Conservation (phyloP, 441 rosid genomes). For the Euphorbia corollata region DNA sequence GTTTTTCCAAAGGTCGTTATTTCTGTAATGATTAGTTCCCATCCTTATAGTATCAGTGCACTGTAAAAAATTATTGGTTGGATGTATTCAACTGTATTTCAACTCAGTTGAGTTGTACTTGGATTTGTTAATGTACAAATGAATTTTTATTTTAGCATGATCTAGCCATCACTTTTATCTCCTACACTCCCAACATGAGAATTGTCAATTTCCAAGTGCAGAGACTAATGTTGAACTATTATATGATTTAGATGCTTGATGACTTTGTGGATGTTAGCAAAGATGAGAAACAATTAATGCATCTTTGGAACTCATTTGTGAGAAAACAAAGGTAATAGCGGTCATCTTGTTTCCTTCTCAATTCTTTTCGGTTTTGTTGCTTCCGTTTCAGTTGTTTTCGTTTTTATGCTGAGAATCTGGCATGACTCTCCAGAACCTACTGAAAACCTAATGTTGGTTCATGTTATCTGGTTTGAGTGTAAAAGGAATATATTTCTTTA, state of each 20-base stretch:
- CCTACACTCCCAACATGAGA: not conserved
- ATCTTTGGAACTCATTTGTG: slow-evolving; percentile 94
- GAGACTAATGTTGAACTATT: slow-evolving; percentile 14
- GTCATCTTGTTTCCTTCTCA: not conserved
- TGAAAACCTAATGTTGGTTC: slow-evolving; percentile 10
- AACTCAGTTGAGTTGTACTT: not conserved
- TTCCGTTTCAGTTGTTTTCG: not conserved
- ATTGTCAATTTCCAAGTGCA: slow-evolving; percentile 13
- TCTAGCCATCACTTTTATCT: not conserved
- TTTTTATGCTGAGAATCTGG: slow-evolving; percentile 15
- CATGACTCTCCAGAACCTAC: slow-evolving; percentile 9
- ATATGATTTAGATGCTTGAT: slow-evolving; percentile 72
- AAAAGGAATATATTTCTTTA: not conserved
- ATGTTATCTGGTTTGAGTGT: not conserved
- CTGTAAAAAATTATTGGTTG: slow-evolving; percentile 5
- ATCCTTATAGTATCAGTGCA: not conserved
- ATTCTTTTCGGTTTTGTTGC: not conserved
- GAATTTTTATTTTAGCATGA: not conserved
- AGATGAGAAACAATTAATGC: slow-evolving; percentile 92
- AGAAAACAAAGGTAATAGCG: slow-evolving; percentile 71
- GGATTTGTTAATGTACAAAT: not conserved
- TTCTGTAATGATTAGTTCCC: not conserved
- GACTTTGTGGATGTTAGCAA: slow-evolving; percentile 93
- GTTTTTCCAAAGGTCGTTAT: not conserved
- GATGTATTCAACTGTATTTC: not conserved